phyloP scores from a whole-genome alignment of 2,329 filamentous ascomycete genomes.

The Neonectria ditissima region DNA sequence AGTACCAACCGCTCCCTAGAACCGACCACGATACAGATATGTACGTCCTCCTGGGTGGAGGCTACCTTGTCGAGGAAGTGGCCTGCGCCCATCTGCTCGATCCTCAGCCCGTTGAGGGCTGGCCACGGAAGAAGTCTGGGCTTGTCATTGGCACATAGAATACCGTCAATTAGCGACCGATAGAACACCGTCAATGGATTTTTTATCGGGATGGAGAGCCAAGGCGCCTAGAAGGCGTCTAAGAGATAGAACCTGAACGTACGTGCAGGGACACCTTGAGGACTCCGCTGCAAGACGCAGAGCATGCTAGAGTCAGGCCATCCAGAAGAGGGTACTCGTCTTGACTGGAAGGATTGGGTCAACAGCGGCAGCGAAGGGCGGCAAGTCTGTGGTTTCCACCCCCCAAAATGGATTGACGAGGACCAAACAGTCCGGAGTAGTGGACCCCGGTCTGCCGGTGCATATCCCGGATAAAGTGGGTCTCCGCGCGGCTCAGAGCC shows the following conservation, averaged over 20 bases:
- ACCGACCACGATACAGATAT: too few relatives aligned
- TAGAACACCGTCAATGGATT: not conserved
- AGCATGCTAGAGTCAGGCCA: not conserved
- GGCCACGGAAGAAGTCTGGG: not conserved
- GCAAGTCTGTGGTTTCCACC: slow-evolving; percentile 55
- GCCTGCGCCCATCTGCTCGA: not conserved
- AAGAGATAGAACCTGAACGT: not conserved
- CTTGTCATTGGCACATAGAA: too few relatives aligned
- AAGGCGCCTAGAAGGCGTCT: not conserved
- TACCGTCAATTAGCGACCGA: too few relatives aligned
- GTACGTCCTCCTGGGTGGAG: not conserved
- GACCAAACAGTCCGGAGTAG: slow-evolving; percentile 52
- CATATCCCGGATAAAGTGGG: slow-evolving; percentile 48
- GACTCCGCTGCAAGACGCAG: not conserved
- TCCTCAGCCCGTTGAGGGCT: not conserved
- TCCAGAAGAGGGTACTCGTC: not conserved
- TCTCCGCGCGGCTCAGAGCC: slow-evolving; percentile 50
- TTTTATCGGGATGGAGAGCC: not conserved
- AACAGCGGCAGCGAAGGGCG: slow-evolving; percentile 29
- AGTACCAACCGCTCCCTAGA: too few relatives aligned
- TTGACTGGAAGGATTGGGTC: not conserved
- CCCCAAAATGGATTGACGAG: slow-evolving; percentile 58
- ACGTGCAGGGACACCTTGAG: not conserved
- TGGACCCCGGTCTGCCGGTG: slow-evolving; percentile 47
- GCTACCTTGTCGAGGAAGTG: not conserved